These are phyloP conservation scores for Fusarium kyushuense DNA, from an alignment of 2,329 filamentous ascomycete genomes.

Conservation along the genomic window DNA sequence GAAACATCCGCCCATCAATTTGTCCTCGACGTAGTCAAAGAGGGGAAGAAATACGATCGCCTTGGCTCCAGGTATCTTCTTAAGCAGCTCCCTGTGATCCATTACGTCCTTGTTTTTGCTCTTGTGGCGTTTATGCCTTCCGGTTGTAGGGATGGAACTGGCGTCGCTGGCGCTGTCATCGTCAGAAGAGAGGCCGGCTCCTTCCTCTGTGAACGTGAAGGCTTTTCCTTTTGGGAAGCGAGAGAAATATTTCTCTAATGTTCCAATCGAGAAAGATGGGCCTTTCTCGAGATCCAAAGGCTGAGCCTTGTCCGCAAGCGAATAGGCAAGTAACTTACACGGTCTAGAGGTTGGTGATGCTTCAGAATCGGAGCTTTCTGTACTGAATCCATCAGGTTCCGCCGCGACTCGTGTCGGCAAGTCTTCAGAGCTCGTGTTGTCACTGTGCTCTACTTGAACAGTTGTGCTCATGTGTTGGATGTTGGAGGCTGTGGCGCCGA, in stretches of 20 bases:
- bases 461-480: constrained; percentile 20
- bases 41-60: constrained; percentile 53
- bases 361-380: constrained; percentile 50
- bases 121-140: constrained; percentile 22
- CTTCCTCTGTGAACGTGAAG: constrained; percentile 50
- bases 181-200: constrained; percentile 47
- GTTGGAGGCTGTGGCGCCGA: constrained; percentile 46
- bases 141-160: not conserved
- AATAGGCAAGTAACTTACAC: constrained; percentile 49
- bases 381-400: constrained; percentile 40
- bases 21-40: constrained; percentile 53
- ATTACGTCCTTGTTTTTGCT: constrained; percentile 36
- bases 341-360: constrained; percentile 45
- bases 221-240: constrained; percentile 49
- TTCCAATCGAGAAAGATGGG: constrained; percentile 46
- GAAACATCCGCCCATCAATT: constrained; percentile 53
- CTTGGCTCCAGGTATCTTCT: constrained; percentile 51
- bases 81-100: constrained; percentile 52
- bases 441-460: constrained; percentile 5
- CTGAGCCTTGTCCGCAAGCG: constrained; percentile 43
- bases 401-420: constrained; percentile 12
- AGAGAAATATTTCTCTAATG: constrained; percentile 49
- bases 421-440: constrained; percentile 37
- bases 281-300: constrained; percentile 47
- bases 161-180: constrained; percentile 50